Percentiles rank a stretch among this genome's conserved stretches.
Evolutionary conservation across 371 early-diverging fungal genomes (phyloP).

Genomic region (Mortierella sp.): DNA sequence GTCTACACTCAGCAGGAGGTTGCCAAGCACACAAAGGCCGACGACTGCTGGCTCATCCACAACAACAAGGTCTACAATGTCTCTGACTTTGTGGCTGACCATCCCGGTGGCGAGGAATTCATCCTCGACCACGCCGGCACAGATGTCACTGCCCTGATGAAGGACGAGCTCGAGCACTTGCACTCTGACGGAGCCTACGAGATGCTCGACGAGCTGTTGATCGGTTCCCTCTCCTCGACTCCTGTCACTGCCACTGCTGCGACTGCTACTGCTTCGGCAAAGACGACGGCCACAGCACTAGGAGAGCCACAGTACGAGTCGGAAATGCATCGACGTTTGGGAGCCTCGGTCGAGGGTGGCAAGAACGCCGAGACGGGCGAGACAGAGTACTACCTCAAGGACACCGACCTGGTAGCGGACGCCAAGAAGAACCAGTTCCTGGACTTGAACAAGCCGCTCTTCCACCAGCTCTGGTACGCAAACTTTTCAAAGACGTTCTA

Average conservation of each 20-base stretch:
- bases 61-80: slow-evolving; percentile 89
- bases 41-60: slow-evolving; percentile 82
- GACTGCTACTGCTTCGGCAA: slow-evolving; percentile 12
- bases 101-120: slow-evolving; percentile 86
- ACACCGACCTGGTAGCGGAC: slow-evolving; percentile 63
- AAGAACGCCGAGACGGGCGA: slow-evolving; percentile 32
- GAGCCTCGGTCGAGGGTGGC: neutral
- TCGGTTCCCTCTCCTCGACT: slow-evolving; percentile 75
- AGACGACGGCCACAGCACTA: neutral
- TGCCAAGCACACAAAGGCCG: slow-evolving; percentile 71
- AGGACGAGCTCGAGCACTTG: slow-evolving; percentile 79
- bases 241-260: neutral
- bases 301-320: neutral
- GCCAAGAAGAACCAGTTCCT: slow-evolving; percentile 78
- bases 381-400: slow-evolving; percentile 65
- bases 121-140: slow-evolving; percentile 83
- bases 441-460: slow-evolving; percentile 85
- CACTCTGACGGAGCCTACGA: slow-evolving; percentile 91
- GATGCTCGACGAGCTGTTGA: slow-evolving; percentile 83
- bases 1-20: slow-evolving; percentile 70
- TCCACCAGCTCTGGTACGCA: slow-evolving; percentile 82
- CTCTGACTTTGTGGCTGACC: slow-evolving; percentile 83
- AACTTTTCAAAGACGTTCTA: slow-evolving; percentile 86
- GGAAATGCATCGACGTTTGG: slow-evolving; percentile 7
- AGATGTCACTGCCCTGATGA: slow-evolving; percentile 80